Conservation (phyloP, 192 early-diverging fungal genomes). For the Mortierella hygrophila region DNA sequence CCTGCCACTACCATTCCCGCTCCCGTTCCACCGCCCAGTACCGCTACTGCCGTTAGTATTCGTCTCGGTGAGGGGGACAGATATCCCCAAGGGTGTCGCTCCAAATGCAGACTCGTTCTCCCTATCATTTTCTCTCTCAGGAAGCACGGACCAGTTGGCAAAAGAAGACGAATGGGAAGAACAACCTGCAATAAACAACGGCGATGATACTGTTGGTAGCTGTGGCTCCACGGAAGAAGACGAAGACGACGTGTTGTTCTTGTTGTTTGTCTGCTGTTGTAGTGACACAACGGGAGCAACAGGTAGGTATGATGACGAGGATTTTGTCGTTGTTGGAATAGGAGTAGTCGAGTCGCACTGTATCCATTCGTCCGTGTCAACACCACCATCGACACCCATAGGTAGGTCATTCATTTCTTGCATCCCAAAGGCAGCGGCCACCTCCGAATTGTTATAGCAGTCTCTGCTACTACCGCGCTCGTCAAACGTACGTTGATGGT, state of each 20-base stretch:
- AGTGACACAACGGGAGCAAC: not conserved
- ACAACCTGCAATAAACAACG: not conserved
- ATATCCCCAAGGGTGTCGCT: not conserved
- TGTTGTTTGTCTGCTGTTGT: not conserved
- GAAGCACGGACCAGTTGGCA: not conserved
- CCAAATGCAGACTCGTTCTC: not conserved
- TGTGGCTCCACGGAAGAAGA: not conserved
- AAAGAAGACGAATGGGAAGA: not conserved
- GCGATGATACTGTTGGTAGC: not conserved
- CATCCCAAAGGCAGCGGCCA: not conserved
- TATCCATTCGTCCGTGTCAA: not conserved
- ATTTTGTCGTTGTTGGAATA: not conserved
- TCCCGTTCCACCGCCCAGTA: not conserved
- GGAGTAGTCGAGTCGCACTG: not conserved
- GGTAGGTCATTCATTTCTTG: not conserved
- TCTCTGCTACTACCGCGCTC: not conserved
- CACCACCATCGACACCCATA: not conserved
- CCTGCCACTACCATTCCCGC: not conserved
- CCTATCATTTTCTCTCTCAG: not conserved
- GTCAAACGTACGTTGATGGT: not conserved
- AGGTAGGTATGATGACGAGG: not conserved
- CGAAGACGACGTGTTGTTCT: not conserved
- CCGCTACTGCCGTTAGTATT: not conserved
- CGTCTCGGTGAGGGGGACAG: not conserved
- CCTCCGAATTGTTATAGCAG: not conserved